A percentile compares a stretch with the other conserved stretches of the same genome.
Conservation (phyloP, 2,329 filamentous ascomycete genomes). For the Metarhizium brunneum region DNA sequence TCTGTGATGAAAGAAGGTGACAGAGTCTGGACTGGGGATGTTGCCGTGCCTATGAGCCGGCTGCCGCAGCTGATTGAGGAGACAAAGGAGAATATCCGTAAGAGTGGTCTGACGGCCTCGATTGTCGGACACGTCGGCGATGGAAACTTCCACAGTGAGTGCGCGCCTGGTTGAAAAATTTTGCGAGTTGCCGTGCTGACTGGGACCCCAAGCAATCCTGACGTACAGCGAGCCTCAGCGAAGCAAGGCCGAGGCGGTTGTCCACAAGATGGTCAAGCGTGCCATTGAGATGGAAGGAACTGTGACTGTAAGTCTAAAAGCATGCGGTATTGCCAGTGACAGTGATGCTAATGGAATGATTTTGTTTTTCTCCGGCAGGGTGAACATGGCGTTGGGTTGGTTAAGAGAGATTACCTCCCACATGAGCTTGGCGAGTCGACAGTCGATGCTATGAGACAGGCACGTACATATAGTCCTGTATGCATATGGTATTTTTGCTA, state of each 20-base stretch:
- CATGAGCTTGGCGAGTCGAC: constrained; percentile 68
- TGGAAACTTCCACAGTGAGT: constrained; percentile 64
- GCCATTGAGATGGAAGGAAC: constrained; percentile 81
- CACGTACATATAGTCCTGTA: constrained; percentile 24
- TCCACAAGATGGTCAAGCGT: constrained; percentile 78
- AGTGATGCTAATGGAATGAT: neutral
- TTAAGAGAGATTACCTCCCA: constrained; percentile 75
- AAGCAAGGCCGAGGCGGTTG: constrained; percentile 56
- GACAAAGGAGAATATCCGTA: constrained; percentile 41
- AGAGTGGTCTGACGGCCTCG: constrained; percentile 33
- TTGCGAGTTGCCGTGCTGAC: neutral
- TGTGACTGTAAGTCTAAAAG: constrained; percentile 47
- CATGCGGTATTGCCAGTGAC: neutral
- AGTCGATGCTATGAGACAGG: constrained; percentile 76
- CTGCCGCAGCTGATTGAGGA: constrained; percentile 69
- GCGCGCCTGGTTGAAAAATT: neutral
- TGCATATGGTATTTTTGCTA: neutral
- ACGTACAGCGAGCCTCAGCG: constrained; percentile 58
- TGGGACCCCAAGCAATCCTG: constrained; percentile 35
- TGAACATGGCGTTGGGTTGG: constrained; percentile 74
- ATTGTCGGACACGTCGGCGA: constrained; percentile 68
- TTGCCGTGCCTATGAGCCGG: constrained; percentile 70
- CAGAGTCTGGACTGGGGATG: constrained; percentile 77
- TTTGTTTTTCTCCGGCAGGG: constrained; percentile 33
- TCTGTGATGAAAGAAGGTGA: constrained; percentile 56